These are phyloP conservation scores for Allium sativum DNA, from an alignment of 106 monocot species.

Conservation along the genomic window DNA sequence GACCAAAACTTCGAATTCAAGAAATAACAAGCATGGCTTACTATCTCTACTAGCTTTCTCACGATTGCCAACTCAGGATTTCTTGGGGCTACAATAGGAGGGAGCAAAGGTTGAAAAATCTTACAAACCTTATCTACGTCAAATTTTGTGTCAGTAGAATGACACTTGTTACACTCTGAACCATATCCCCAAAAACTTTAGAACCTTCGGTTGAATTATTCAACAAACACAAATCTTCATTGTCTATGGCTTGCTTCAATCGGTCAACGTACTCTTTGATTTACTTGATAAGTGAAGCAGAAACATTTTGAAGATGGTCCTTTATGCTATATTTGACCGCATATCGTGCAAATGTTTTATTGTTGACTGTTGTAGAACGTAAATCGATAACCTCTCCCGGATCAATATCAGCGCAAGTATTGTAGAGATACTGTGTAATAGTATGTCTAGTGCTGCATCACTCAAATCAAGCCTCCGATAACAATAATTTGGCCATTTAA, in stretches of 20 bases:
- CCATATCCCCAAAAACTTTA: conserved; percentile 82
- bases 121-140: conserved; percentile 54
- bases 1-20: conserved; percentile 26
- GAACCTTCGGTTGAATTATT: conserved; percentile 31
- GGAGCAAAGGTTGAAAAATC: conserved; percentile 62
- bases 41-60: conserved; percentile 58
- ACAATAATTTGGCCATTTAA: conserved; percentile 34
- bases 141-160: conserved; percentile 57
- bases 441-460: conserved; percentile 68
- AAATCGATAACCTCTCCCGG: conserved; percentile 83
- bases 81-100: conserved; percentile 82
- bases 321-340: conserved; percentile 72
- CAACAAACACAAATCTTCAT: conserved; percentile 8
- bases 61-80: conserved; percentile 59
- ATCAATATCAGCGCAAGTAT: conserved; percentile 42
- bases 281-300: conserved; percentile 56
- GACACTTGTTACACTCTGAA: conserved; percentile 91
- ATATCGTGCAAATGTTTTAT: conserved; percentile 80
- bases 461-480: conserved; percentile 92
- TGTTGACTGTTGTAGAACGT: conserved; percentile 79
- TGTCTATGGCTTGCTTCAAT: conserved; percentile 17
- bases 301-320: conserved; percentile 62
- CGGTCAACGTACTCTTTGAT: conserved; percentile 45
- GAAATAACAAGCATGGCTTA: conserved; percentile 54
- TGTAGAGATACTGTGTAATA: conserved; percentile 67